phyloP scores from a whole-genome alignment of 2,329 filamentous ascomycete species.

The Monosporascus sp. region DNA sequence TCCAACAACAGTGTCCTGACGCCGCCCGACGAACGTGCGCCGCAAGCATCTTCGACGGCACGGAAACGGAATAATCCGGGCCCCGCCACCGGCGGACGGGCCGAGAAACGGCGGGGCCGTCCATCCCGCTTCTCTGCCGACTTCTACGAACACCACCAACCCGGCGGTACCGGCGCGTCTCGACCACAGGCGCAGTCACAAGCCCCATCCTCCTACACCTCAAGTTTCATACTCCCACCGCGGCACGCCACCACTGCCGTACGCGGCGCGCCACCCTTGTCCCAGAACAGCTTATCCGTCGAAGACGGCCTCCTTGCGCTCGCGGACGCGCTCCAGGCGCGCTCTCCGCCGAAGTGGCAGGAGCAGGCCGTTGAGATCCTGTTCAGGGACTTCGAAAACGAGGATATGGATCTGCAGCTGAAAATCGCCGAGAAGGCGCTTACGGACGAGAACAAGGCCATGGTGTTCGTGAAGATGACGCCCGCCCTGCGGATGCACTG shows the following conservation, averaged over 20 bases:
- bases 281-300: conserved; percentile 14
- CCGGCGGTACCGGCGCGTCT: background rate
- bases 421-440: conserved; percentile 55
- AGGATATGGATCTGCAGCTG: conserved; percentile 54
- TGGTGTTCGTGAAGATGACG: conserved; percentile 60
- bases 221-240: conserved; percentile 6
- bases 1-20: conserved; percentile 41
- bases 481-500: conserved; percentile 47
- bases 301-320: conserved; percentile 34
- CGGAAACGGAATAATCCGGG: conserved; percentile 24
- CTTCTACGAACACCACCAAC: conserved; percentile 26
- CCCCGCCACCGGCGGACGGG: conserved; percentile 5
- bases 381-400: conserved; percentile 52
- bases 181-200: conserved; percentile 1
- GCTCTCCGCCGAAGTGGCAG: conserved; percentile 42
- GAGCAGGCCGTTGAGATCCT: conserved; percentile 56
- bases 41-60: conserved; percentile 33
- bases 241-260: conserved; percentile 1
- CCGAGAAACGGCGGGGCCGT: conserved; percentile 26
- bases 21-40: conserved; percentile 47
- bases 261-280: conserved; percentile 9
- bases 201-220: conserved; percentile 1
- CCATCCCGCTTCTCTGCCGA: conserved; percentile 28
- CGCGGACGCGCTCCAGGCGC: conserved; percentile 36
- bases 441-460: conserved; percentile 54